Evolutionary conservation across 768 basidiomycete species (phyloP).

Genomic region (Kwoniella botswanensis): DNA sequence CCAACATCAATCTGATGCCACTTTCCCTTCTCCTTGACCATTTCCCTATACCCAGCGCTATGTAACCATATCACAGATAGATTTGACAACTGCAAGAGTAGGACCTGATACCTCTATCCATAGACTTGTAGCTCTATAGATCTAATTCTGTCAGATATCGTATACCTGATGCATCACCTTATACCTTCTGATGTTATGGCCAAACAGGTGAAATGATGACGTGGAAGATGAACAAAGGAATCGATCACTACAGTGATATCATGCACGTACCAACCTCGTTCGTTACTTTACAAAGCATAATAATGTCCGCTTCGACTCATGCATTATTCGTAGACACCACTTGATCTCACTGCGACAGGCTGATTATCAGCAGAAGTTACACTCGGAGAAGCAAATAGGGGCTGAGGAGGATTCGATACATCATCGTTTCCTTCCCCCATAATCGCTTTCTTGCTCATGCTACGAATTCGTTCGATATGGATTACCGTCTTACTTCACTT

Average conservation of each 20-base stretch:
- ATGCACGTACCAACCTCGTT: background rate
- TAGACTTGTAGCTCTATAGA: background rate
- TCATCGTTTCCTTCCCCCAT: background rate
- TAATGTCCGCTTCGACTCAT: background rate
- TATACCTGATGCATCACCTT: too few relatives aligned
- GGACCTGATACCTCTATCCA: too few relatives aligned
- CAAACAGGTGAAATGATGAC: background rate
- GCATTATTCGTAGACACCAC: too few relatives aligned
- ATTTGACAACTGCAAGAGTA: background rate
- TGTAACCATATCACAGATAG: background rate
- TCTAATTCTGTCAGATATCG: background rate
- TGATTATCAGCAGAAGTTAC: too few relatives aligned
- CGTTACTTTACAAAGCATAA: background rate
- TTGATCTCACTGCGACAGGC: too few relatives aligned
- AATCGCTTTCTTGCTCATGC: slow-evolving; percentile 1
- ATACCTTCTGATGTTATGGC: background rate
- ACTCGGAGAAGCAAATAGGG: too few relatives aligned
- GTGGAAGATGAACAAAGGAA: background rate
- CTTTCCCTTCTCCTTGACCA: too few relatives aligned
- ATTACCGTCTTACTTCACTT: slow-evolving; percentile 11
- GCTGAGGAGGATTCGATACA: too few relatives aligned
- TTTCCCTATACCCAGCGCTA: too few relatives aligned
- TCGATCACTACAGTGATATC: background rate
- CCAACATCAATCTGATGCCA: too few relatives aligned
- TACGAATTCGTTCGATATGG: slow-evolving; percentile 19